Base-by-base conservation (phyloP, 345 rosid genomes). In the Linum tenue region DNA sequence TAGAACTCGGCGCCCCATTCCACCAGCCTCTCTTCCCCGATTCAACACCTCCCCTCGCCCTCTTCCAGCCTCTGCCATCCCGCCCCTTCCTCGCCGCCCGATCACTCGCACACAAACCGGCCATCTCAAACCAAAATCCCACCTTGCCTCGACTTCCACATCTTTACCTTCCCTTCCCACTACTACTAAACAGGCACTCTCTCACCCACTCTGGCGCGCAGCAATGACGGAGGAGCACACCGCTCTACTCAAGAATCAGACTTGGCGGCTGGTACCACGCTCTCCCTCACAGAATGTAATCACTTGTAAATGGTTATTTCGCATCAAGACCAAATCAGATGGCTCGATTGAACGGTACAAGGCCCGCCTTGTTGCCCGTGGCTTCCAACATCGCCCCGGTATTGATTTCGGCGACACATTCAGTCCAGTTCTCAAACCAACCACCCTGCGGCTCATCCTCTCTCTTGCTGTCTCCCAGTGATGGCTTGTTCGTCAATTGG, bases 241-340 rank as follows among this genome's bases (percentile, higher is more conserved):
- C 0, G 71, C 68, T 16, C 37, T 62, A 1, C 63, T 55, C 40
- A 12, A 36, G 14, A 72, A 62, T 56, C 22, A 5, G 8, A 72
- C 61, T 2, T 72, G 60, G 51, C 31, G 3, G 38, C 22, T 72
- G 41, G 68, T 63, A 4, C 68, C 72, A 42, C 22, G 39, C 8
- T 60, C 37, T 7, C 3, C 62, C 4, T 14, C 62, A 15, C 44
- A 59, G 15, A 67, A 37, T 5, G 55, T 72, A 62, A n/a, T 67
- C 7, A 64, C 64, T 3, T 72, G 59, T 55, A 72, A 61, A 62
- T 72, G 53, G 71, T 62, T 66, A 12, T 66, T 71, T 42, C 22
- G 7, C 0, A 55, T 56, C 55, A 65, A 66, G 58, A 10, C 36
- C 41, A 31, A 15, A 10, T n/a, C 55, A 2, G 14, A 65, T 16